These are phyloP conservation scores for Acanthamoeba culbertsoni DNA, from an alignment of 208 protist genomes.

Conservation along the genomic window DNA sequence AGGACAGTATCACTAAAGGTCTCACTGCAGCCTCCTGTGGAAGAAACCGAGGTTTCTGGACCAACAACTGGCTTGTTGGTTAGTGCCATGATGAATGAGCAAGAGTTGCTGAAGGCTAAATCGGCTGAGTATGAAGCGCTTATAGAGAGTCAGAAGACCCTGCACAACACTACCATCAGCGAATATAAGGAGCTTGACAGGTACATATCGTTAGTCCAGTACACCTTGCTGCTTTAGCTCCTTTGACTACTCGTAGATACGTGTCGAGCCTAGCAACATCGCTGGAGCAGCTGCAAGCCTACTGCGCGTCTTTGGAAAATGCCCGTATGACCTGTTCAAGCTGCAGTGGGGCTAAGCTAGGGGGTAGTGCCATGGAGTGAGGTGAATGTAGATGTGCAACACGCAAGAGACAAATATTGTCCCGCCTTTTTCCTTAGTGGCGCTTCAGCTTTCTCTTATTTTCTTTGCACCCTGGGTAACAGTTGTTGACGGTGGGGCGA, in stretches of 20 bases:
- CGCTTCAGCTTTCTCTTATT: neutral
- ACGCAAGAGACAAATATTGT: too few relatives aligned
- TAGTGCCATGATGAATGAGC: neutral
- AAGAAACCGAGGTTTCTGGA: neutral
- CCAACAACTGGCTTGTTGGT: neutral
- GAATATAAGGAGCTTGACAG: conserved; percentile 7
- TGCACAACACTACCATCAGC: neutral
- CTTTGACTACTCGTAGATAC: neutral
- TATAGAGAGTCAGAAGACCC: neutral
- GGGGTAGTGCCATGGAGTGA: neutral
- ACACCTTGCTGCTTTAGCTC: neutral
- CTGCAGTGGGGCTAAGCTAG: neutral
- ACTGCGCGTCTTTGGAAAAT: neutral
- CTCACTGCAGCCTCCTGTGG: neutral
- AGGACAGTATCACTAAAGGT: neutral
- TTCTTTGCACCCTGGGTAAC: neutral
- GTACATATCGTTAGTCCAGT: neutral
- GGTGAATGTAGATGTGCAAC: too few relatives aligned
- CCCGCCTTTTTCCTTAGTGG: too few relatives aligned
- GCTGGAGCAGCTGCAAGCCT: neutral
- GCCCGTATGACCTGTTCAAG: neutral
- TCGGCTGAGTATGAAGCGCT: neutral
- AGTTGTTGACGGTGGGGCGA: neutral
- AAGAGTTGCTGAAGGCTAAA: neutral
- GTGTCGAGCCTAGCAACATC: neutral